Conservation (phyloP, 2,329 filamentous ascomycete species). For the Ophiostoma angusticollis region DNA sequence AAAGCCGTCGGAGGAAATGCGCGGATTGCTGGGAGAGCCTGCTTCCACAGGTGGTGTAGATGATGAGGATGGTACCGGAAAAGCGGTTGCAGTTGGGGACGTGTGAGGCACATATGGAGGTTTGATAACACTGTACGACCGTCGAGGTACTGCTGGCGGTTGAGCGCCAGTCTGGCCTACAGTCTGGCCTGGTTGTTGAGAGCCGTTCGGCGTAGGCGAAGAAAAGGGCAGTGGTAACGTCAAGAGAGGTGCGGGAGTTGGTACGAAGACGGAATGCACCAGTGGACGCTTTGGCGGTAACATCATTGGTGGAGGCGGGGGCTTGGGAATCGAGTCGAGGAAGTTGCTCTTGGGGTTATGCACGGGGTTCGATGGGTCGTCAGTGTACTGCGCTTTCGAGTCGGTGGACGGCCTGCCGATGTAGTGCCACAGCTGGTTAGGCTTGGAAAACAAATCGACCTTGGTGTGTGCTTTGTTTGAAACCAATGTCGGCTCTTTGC, state of each 20-base stretch:
- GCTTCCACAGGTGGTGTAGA: conserved; percentile 7
- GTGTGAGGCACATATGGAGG: conserved; percentile 16
- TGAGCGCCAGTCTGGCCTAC: conserved; percentile 3
- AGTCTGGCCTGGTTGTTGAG: background rate
- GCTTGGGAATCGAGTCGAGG: conserved; percentile 51
- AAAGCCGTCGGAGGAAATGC: conserved; percentile 22
- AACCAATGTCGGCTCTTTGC: conserved; percentile 28
- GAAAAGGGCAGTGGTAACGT: conserved; percentile 14
- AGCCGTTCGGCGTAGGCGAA: conserved; percentile 6
- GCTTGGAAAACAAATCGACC: conserved; percentile 58
- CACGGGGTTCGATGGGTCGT: conserved; percentile 47
- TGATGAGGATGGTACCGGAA: background rate
- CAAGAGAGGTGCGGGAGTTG: background rate
- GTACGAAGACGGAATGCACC: conserved; percentile 14
- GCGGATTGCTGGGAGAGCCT: conserved; percentile 37
- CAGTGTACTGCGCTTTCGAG: conserved; percentile 80
- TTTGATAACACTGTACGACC: conserved; percentile 17
- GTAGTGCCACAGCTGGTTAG: conserved; percentile 78
- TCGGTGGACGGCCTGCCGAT: conserved; percentile 79
- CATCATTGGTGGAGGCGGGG: conserved; percentile 15
- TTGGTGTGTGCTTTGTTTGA: conserved; percentile 49
- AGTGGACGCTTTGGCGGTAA: conserved; percentile 3
- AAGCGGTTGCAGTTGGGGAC: conserved; percentile 6
- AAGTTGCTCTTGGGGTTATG: conserved; percentile 62
- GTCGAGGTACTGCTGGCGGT: conserved; percentile 8